Conservation (phyloP, 2,329 filamentous ascomycete species). For the Aspergillus awamori region DNA sequence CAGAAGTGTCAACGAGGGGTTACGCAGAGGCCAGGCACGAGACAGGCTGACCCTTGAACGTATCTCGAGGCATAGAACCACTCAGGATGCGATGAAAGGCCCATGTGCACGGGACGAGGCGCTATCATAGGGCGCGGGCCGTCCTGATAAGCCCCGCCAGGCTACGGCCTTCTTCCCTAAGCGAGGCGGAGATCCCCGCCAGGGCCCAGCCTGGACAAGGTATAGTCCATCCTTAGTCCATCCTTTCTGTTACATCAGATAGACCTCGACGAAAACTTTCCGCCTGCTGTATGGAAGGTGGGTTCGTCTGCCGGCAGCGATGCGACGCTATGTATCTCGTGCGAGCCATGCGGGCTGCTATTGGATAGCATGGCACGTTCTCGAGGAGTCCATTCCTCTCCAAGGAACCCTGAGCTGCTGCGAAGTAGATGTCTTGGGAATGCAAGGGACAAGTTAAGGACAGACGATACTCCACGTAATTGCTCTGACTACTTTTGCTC, state of each 20-base stretch:
- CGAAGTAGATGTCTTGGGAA: not conserved
- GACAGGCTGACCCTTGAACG: not conserved
- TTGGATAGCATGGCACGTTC: not conserved
- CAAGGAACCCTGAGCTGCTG: not conserved
- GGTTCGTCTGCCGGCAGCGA: not conserved
- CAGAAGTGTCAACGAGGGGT: not conserved
- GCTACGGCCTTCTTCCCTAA: not conserved
- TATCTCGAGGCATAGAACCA: not conserved
- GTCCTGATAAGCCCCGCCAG: not conserved
- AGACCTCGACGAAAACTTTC: not conserved
- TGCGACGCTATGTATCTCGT: not conserved
- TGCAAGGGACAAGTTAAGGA: not conserved
- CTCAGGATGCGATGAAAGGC: not conserved
- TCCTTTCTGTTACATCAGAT: not conserved
- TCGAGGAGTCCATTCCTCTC: not conserved
- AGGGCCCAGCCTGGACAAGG: not conserved
- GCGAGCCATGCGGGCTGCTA: not conserved
- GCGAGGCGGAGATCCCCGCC: not conserved
- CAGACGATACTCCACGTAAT: not conserved
- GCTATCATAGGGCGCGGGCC: not conserved
- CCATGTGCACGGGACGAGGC: conserved; percentile 3
- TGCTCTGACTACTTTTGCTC: not conserved
- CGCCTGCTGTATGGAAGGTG: not conserved
- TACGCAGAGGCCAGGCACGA: not conserved
- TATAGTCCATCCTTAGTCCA: no score